Base-by-base conservation (phyloP, 2,329 filamentous ascomycete species). In the Chaetomiaceae sp. region DNA sequence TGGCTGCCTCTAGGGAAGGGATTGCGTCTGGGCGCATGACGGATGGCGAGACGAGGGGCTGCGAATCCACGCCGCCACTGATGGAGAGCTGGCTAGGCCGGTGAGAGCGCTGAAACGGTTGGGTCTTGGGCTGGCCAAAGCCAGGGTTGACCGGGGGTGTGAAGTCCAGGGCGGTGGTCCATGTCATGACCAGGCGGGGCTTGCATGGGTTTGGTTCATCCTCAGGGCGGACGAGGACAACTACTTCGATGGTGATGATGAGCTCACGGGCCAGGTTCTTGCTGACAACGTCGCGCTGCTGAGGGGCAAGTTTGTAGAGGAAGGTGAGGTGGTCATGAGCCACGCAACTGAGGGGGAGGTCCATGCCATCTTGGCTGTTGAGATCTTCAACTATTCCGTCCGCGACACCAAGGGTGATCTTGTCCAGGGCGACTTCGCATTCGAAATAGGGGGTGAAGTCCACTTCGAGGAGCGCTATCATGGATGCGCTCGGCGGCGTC, bases 281-380 rank as follows among this genome's bases (percentile, higher is more conserved):
- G 59, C 61, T 64, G 37, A 62, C 59, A 41, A 64, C 56, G 45
- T 76, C 72, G n/a, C 65, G 65, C 39, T 72, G 68, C 30, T 68
- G 66, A 2, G 79, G 78, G 10, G 68, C 66, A 48, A 88, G 75
- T 43, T 77, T 78, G 67, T 88, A 91, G 43, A 90, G 69, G 56
- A 88, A 81, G 2, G 84, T 86, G 51, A 88, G 68, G 62, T 89
- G 84, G 59, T 91, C 86, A 56, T 85, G 82, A 14, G 84, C 78
- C 12, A 80, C 79, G 60, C 82, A 83, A 34, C 71, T 70, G 20
- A 84, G 67, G 4, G 81, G 78, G 17, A 84, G 66, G n/a, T 58
- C 50, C 50, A 79, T 63, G 20, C 72, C 74, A 2, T 72, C 66
- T 36, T 71, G 63, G 30, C 66, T 64, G 51, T 76, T 79, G 12